Evolutionary conservation across 495 filamentous ascomycete genomes (phyloP).

Genomic region (Elasticomyces elasticus): DNA sequence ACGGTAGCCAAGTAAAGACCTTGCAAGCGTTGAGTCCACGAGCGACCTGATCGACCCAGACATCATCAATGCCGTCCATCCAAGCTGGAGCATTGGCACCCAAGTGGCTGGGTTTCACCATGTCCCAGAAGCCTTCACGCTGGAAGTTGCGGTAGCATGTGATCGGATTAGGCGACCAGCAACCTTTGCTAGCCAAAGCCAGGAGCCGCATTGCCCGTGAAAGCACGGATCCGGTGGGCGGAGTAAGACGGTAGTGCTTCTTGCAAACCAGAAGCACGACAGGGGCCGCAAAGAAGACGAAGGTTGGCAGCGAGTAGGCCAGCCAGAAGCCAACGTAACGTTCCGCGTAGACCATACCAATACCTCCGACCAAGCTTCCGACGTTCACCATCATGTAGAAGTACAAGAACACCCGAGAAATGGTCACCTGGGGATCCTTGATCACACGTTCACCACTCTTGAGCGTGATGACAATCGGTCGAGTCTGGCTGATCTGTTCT

Average conservation of each 20-base stretch:
- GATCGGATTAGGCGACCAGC: constrained; percentile 7
- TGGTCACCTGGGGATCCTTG: constrained; percentile 63
- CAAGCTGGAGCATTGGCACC: constrained; percentile 28
- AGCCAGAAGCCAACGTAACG: constrained; percentile 60
- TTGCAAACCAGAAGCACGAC: constrained; percentile 44
- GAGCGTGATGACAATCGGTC: constrained; percentile 39
- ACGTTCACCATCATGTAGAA: constrained; percentile 69
- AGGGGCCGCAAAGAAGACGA: constrained; percentile 49
- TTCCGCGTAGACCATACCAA: constrained; percentile 59
- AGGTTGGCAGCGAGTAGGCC: constrained; percentile 60
- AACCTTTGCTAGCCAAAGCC: neutral
- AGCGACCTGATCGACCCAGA: constrained; percentile 47
- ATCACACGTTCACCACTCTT: constrained; percentile 64
- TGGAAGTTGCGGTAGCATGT: constrained; percentile 13
- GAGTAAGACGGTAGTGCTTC: constrained; percentile 47
- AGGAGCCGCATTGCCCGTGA: constrained; percentile 18
- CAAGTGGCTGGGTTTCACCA: constrained; percentile 47
- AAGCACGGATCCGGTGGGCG: constrained; percentile 53
- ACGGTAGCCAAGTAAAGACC: constrained; percentile 41
- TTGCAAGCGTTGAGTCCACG: constrained; percentile 50
- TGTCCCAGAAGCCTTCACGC: constrained; percentile 46
- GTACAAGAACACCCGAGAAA: constrained; percentile 62
- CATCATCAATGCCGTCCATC: constrained; percentile 46
- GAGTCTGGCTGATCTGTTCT: constrained; percentile 62
- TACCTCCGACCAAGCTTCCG: constrained; percentile 53